Conservation (phyloP, 352 stramenopile species). For the Phytopythium mirpurense region DNA sequence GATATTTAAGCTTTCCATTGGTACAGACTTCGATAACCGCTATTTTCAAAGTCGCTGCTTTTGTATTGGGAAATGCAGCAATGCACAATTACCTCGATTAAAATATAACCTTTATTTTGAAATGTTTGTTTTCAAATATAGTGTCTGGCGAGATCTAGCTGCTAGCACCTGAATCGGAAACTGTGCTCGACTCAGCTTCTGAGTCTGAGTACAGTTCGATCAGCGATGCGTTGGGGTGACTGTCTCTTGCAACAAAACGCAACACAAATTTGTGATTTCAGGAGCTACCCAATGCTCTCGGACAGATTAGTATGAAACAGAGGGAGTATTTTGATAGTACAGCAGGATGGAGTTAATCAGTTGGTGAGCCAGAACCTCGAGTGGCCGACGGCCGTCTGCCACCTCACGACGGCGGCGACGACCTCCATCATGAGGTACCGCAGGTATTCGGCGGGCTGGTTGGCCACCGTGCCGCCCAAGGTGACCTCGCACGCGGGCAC, state of each 20-base stretch:
- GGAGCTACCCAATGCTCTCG: not conserved
- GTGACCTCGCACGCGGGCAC: conserved; percentile 50
- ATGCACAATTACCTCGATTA: too few relatives aligned
- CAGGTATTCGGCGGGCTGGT: conserved; percentile 48
- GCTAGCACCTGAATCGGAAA: not conserved
- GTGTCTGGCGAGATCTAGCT: too few relatives aligned
- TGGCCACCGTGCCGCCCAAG: conserved; percentile 49
- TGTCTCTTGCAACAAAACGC: not conserved
- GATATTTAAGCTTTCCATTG: too few relatives aligned
- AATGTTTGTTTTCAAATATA: too few relatives aligned
- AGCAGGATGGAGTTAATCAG: too few relatives aligned
- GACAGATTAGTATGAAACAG: too few relatives aligned
- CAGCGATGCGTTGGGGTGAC: not conserved
- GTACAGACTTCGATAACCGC: too few relatives aligned
- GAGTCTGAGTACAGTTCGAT: not conserved
- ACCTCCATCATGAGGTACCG: conserved; percentile 65
- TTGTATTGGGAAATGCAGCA: too few relatives aligned
- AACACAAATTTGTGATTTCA: not conserved
- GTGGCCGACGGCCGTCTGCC: conserved; percentile 58
- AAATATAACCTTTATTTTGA: too few relatives aligned
- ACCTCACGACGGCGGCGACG: conserved; percentile 51
- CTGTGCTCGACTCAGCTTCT: not conserved
- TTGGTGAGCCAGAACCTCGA: conserved; percentile 38
- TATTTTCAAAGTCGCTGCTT: too few relatives aligned
- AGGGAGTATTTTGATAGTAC: too few relatives aligned